Conservation (phyloP, 495 filamentous ascomycete species). For the Cercophora newfieldiana region DNA sequence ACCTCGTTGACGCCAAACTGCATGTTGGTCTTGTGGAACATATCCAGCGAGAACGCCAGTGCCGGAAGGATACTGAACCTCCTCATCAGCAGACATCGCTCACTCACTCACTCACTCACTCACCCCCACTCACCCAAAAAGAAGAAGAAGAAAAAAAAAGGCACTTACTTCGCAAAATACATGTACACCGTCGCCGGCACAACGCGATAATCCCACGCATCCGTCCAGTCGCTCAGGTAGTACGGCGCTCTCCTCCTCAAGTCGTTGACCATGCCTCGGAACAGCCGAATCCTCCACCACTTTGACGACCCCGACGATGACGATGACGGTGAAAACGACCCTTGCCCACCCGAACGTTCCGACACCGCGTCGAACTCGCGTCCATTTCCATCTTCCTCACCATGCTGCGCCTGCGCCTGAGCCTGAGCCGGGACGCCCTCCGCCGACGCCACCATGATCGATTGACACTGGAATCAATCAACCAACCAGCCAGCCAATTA, state of each 20-base stretch:
- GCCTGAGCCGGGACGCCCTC: too few species aligned
- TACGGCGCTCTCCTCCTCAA: slow-evolving; percentile 69
- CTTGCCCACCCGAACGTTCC: not conserved
- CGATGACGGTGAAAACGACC: not conserved
- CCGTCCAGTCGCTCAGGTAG: slow-evolving; percentile 76
- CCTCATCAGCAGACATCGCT: not conserved
- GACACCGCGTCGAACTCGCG: not conserved
- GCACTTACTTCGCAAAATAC: slow-evolving; percentile 82
- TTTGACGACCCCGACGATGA: not conserved
- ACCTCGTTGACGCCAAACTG: slow-evolving; percentile 86
- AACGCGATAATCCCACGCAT: slow-evolving; percentile 84
- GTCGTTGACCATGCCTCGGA: slow-evolving; percentile 74
- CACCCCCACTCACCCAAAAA: not conserved
- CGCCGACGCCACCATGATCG: too few species aligned
- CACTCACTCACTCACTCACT: too few species aligned
- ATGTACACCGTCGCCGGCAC: slow-evolving; percentile 82
- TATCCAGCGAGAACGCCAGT: slow-evolving; percentile 80
- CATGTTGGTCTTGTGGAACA: slow-evolving; percentile 77
- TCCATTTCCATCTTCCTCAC: too few species aligned
- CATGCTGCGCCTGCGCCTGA: too few species aligned
- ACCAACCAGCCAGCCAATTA: too few species aligned
- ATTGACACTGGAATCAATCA: too few species aligned
- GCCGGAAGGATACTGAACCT: slow-evolving; percentile 70
- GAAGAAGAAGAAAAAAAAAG: not conserved
- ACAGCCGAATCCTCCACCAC: slow-evolving; percentile 64